Percentiles rank a stretch among this genome's conserved stretches.
These are phyloP conservation scores for Candida coquimbonensis DNA, from an alignment of 805 yeast species.

Conservation along the genomic window DNA sequence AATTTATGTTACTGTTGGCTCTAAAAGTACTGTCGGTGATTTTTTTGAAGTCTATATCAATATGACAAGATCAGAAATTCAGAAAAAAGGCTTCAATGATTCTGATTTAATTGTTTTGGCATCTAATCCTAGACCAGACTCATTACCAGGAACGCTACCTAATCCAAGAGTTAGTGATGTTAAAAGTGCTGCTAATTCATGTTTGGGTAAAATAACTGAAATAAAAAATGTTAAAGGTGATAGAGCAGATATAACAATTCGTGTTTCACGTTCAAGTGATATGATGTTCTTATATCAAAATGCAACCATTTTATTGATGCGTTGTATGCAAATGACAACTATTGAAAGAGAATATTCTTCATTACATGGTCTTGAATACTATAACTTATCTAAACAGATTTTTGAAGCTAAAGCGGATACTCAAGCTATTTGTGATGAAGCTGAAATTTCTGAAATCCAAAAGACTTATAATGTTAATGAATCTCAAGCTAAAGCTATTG, in stretches of 20 bases:
- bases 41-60: constrained; percentile 85
- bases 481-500: constrained; percentile 88
- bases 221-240: constrained; percentile 59
- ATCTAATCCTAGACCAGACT: constrained; percentile 1
- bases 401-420: constrained; percentile 55
- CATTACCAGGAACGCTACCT: not conserved
- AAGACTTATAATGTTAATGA: constrained; percentile 56
- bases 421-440: constrained; percentile 27
- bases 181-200: constrained; percentile 35
- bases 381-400: constrained; percentile 66
- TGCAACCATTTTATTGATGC: constrained; percentile 56
- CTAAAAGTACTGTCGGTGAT: constrained; percentile 74
- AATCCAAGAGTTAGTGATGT: constrained; percentile 27
- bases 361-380: constrained; percentile 71
- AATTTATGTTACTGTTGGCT: constrained; percentile 64
- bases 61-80: constrained; percentile 43
- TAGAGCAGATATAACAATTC: constrained; percentile 65
- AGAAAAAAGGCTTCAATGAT: constrained; percentile 55
- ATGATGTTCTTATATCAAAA: constrained; percentile 57
- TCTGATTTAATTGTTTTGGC: constrained; percentile 70
- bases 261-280: constrained; percentile 45
- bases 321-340: constrained; percentile 82
- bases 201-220: constrained; percentile 76
- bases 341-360: constrained; percentile 90
- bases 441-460: constrained; percentile 37